Evolutionary conservation across 2,329 filamentous ascomycete species (phyloP).

Genomic region (Rugonectria rugulosa): DNA sequence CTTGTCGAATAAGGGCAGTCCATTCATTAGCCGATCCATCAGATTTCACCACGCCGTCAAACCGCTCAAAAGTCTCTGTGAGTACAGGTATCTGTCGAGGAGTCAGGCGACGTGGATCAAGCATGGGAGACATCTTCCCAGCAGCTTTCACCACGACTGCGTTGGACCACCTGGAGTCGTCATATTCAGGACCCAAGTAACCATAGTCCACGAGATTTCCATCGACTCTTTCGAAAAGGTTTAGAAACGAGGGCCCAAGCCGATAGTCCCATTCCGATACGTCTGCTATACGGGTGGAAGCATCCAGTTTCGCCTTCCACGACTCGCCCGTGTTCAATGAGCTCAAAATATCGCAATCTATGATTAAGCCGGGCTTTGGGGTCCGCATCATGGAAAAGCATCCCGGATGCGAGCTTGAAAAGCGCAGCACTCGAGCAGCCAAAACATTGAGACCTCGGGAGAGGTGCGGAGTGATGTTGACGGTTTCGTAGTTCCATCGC

Average conservation of each 20-base stretch:
- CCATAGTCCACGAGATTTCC: neutral
- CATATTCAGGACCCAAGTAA: constrained; percentile 1
- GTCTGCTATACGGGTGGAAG: neutral
- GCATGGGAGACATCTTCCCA: constrained; percentile 15
- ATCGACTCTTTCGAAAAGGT: constrained; percentile 8
- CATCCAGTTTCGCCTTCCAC: constrained; percentile 11
- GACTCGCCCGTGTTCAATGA: neutral
- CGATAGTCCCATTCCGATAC: constrained; percentile 16
- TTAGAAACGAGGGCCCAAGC: constrained; percentile 12
- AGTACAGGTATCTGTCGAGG: constrained; percentile 10
- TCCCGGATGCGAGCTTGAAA: constrained; percentile 12
- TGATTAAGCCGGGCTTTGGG: constrained; percentile 2
- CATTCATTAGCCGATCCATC: neutral
- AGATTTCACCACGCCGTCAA: constrained; percentile 9
- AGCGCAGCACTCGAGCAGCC: constrained; percentile 11
- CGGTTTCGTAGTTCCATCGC: constrained; percentile 17
- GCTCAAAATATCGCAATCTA: constrained; percentile 5
- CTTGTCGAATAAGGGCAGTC: neutral
- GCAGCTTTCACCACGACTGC: constrained; percentile 1
- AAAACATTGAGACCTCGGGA: constrained; percentile 9
- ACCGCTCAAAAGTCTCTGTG: constrained; percentile 1
- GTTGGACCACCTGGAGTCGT: constrained; percentile 6
- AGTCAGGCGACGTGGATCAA: constrained; percentile 9
- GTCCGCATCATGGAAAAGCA: constrained; percentile 15
- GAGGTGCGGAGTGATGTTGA: constrained; percentile 15